Conservation (phyloP, 495 filamentous ascomycete species). For the Podospora bellae-mahoneyi region DNA sequence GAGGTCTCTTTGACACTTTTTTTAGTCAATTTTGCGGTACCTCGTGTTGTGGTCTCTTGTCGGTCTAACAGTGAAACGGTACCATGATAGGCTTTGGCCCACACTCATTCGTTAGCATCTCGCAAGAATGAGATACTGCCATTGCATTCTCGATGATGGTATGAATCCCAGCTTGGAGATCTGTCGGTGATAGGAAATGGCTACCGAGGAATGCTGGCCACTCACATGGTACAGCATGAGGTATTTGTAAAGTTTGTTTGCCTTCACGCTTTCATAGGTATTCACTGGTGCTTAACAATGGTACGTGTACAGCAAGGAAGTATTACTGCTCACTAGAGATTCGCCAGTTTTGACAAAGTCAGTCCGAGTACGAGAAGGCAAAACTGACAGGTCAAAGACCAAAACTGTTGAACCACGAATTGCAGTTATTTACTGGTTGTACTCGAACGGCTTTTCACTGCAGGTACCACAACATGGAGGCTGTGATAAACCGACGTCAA, state of each 20-base stretch:
- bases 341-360: background rate
- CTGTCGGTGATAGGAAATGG: background rate
- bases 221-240: background rate
- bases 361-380: background rate
- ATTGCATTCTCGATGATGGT: background rate
- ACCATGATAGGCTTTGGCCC: no score
- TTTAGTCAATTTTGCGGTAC: no score
- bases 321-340: background rate
- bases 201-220: background rate
- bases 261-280: background rate
- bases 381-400: background rate
- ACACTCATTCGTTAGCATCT: no score
- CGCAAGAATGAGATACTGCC: no score
- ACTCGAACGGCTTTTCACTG: background rate
- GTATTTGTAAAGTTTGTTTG: background rate
- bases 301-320: no score
- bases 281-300: no score
- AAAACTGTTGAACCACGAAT: background rate
- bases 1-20: no score
- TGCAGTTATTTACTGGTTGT: background rate
- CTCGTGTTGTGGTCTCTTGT: no score
- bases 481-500: background rate
- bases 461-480: background rate
- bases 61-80: no score
- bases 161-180: background rate